Conservation (phyloP, 192 early-diverging fungal species). For the Entomortierella beljakovae region DNA sequence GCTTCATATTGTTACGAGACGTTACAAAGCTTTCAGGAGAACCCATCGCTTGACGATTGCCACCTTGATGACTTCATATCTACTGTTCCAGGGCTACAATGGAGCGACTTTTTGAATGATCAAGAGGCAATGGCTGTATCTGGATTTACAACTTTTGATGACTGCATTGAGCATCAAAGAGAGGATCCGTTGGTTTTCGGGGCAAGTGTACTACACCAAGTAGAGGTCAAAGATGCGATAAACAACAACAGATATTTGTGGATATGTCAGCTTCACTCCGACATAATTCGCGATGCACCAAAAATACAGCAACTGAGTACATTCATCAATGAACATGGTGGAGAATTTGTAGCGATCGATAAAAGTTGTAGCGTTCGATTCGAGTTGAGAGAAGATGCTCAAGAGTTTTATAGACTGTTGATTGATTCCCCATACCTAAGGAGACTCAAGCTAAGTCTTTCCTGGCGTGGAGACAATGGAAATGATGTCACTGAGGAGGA, state of each 20-base stretch:
- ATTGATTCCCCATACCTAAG: conserved; percentile 11
- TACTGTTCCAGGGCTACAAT: not conserved
- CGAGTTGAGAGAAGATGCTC: conserved; percentile 5
- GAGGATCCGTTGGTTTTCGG: not conserved
- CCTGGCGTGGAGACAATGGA: conserved; percentile 2
- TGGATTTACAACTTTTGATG: not conserved
- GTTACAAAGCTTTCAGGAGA: conserved; percentile 1
- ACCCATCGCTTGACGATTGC: not conserved
- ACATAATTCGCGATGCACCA: conserved; percentile 5
- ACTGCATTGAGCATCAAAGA: too few species aligned
- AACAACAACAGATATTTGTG: not conserved
- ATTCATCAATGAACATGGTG: conserved; percentile 16
- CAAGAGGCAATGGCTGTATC: not conserved
- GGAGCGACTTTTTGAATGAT: conserved; percentile 8
- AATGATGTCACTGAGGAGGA: conserved; percentile 25
- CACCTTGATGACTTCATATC: not conserved
- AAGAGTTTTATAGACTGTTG: conserved; percentile 21
- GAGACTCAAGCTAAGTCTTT: conserved; percentile 18
- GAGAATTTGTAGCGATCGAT: conserved; percentile 21
- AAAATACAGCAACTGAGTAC: not conserved
- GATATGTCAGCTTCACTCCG: conserved; percentile 27
- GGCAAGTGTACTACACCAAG: conserved; percentile 5
- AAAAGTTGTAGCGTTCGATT: conserved; percentile 21
- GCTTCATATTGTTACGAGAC: not conserved
- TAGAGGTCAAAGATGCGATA: not conserved